phyloP scores from a whole-genome alignment of 2,329 filamentous ascomycete species.

The Ceratocystis harringtonii region DNA sequence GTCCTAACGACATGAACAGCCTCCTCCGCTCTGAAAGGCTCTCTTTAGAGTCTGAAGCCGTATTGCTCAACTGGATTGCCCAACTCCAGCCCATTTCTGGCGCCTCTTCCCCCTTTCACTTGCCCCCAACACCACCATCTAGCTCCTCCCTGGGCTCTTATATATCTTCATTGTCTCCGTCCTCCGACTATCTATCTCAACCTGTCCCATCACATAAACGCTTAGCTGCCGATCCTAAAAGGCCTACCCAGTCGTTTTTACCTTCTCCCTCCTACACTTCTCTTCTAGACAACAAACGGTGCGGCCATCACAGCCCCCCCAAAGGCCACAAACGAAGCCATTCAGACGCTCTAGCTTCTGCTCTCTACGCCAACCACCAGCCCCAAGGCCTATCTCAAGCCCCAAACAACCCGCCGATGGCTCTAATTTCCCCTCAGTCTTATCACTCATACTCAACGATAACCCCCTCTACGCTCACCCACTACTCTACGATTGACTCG shows the following conservation, averaged over 20 bases:
- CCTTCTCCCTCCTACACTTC: neutral
- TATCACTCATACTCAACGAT: neutral
- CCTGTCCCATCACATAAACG: neutral
- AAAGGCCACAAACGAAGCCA: neutral
- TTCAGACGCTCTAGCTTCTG: neutral
- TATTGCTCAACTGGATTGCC: constrained; percentile 14
- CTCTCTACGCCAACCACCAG: neutral
- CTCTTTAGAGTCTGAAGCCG: constrained; percentile 15
- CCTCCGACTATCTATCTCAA: neutral
- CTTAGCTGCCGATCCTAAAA: neutral
- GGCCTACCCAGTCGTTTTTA: neutral
- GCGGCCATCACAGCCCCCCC: neutral
- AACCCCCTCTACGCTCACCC: neutral
- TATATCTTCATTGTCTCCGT: neutral
- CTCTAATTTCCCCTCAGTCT: neutral
- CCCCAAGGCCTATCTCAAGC: neutral
- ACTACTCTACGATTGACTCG: constrained; percentile 10
- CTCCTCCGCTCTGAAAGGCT: constrained; percentile 11
- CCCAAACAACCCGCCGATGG: neutral
- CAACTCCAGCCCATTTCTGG: constrained; percentile 5
- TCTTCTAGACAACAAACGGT: neutral
- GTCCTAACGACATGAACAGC: constrained; percentile 13
- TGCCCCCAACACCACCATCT: neutral
- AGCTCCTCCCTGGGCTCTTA: neutral
- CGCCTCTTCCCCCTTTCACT: neutral